Evolutionary conservation across 257 asterid genomes (phyloP).

Genomic region (Agastache rugosa): DNA sequence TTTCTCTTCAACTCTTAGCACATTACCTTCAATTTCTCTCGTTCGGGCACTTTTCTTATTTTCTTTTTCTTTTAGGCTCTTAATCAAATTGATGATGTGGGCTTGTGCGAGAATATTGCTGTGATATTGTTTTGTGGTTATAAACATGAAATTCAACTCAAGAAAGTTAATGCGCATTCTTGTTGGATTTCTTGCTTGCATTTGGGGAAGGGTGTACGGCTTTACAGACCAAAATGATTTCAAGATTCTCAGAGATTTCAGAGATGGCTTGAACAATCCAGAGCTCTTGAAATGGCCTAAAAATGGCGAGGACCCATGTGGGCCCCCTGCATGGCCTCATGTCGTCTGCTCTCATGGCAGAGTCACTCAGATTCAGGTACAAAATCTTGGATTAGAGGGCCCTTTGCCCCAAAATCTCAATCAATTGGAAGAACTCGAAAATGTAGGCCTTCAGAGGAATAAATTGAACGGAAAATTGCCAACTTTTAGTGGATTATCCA

Average conservation of each 20-base stretch:
- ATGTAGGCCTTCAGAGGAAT: slow-evolving; percentile 80
- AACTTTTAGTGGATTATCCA: slow-evolving; percentile 69
- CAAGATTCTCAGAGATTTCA: slow-evolving; percentile 63
- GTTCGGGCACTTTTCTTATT: not conserved
- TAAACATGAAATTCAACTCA: slow-evolving; percentile 40
- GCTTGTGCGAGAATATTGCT: slow-evolving; percentile 37
- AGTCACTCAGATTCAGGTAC: slow-evolving; percentile 88
- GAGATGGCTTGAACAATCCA: slow-evolving; percentile 63
- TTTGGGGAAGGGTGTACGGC: slow-evolving; percentile 45
- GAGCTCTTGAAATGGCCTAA: slow-evolving; percentile 78
- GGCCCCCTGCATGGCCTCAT: slow-evolving; percentile 84
- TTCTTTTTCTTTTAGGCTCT: not conserved
- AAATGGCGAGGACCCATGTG: slow-evolving; percentile 74
- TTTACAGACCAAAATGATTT: slow-evolving; percentile 67
- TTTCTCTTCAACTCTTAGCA: slow-evolving; percentile 11
- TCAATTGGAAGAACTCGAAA: slow-evolving; percentile 56
- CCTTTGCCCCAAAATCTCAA: slow-evolving; percentile 71
- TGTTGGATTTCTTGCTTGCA: slow-evolving; percentile 31
- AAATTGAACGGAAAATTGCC: slow-evolving; percentile 65
- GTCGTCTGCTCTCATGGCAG: slow-evolving; percentile 68
- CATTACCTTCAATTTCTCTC: slow-evolving; percentile 28
- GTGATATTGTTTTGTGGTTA: slow-evolving; percentile 29
- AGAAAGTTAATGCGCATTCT: slow-evolving; percentile 41
- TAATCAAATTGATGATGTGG: slow-evolving; percentile 32
- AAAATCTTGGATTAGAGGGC: slow-evolving; percentile 69